phyloP scores from a whole-genome alignment of 345 rosid genomes.

The Firmiana major region DNA sequence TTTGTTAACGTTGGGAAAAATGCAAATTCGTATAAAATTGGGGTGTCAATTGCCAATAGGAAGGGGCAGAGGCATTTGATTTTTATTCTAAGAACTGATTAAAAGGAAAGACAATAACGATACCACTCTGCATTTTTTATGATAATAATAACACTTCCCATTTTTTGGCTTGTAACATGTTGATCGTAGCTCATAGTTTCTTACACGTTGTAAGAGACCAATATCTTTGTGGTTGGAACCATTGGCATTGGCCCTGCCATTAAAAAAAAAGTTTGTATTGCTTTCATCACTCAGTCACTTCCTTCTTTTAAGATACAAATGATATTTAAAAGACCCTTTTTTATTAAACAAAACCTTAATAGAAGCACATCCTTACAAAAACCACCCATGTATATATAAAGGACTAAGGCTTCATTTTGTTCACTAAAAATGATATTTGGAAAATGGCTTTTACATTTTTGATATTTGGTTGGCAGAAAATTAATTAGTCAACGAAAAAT shows the following conservation, averaged over 20 bases:
- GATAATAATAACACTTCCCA: too few species aligned
- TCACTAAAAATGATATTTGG: too few species aligned
- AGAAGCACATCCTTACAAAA: background rate
- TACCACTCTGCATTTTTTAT: background rate
- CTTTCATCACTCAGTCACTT: too few species aligned
- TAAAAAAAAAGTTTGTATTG: too few species aligned
- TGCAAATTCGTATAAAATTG: background rate
- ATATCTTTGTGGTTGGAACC: background rate
- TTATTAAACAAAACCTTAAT: background rate
- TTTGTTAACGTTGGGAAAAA: background rate
- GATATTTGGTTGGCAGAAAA: too few species aligned
- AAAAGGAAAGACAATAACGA: background rate
- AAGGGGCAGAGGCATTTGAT: background rate
- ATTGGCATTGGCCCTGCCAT: too few species aligned
- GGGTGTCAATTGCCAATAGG: background rate
- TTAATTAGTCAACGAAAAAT: too few species aligned
- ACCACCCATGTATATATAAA: too few species aligned
- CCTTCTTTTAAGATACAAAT: background rate
- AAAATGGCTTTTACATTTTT: too few species aligned
- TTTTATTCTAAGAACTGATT: constrained; percentile 4
- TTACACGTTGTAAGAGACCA: background rate
- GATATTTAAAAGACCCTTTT: background rate
- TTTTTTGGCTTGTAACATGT: background rate
- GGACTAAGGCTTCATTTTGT: too few species aligned
- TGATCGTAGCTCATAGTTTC: background rate